phyloP scores from a whole-genome alignment of 2,329 filamentous ascomycete species.

The Lachnellula occidentalis region DNA sequence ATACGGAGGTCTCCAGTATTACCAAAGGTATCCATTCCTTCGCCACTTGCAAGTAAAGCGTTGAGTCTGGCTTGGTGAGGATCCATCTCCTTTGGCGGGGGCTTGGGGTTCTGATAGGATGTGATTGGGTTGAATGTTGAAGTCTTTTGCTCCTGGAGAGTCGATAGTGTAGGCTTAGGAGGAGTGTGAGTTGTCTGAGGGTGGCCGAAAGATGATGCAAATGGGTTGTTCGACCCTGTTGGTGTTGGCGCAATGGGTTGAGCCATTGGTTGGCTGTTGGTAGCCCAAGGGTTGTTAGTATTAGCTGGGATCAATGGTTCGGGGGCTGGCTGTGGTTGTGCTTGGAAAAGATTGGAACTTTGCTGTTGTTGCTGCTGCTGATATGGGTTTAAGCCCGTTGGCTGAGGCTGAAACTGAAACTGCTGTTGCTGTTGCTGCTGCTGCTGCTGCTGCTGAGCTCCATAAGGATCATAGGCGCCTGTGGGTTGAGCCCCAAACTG shows the following conservation, averaged over 20 bases:
- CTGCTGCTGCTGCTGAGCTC: slow-evolving; percentile 43
- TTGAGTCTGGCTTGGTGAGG: slow-evolving; percentile 75
- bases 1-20: slow-evolving; percentile 96
- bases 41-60: slow-evolving; percentile 75
- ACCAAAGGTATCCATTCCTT: slow-evolving; percentile 95
- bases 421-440: slow-evolving; percentile 7
- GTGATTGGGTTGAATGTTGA: slow-evolving; percentile 54
- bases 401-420: slow-evolving; percentile 35
- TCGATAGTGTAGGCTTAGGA: slow-evolving; percentile 65
- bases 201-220: slow-evolving; percentile 68
- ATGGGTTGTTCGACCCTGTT: slow-evolving; percentile 97
- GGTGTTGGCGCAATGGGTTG: slow-evolving; percentile 71
- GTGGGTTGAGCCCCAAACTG: slow-evolving; percentile 60
- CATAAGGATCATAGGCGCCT: slow-evolving; percentile 62
- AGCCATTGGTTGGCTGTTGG: slow-evolving; percentile 49
- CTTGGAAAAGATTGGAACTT: slow-evolving; percentile 31
- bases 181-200: slow-evolving; percentile 49
- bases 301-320: slow-evolving; percentile 67
- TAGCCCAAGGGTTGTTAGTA: slow-evolving; percentile 92
- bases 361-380: slow-evolving; percentile 33
- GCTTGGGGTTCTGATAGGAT: slow-evolving; percentile 31
- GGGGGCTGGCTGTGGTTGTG: slow-evolving; percentile 45
- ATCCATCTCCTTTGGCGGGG: slow-evolving; percentile 48
- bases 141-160: slow-evolving; percentile 79
- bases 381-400: slow-evolving; percentile 51